Conservation (phyloP, 495 filamentous ascomycete genomes). For the Penicillium simplicissimum region DNA sequence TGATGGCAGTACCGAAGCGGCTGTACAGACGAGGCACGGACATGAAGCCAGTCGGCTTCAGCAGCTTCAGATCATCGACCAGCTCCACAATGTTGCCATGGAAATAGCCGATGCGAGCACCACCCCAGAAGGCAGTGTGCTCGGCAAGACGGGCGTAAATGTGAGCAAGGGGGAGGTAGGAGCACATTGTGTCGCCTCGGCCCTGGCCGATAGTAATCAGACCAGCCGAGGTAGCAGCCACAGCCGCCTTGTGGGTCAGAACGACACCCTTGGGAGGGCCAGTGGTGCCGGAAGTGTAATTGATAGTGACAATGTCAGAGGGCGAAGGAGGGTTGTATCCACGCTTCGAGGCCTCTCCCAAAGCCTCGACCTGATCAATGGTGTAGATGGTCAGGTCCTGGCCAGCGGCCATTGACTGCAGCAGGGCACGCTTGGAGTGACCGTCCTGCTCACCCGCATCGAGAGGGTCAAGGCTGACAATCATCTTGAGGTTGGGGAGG, state of each 20-base stretch:
- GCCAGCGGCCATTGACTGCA: conserved; percentile 71
- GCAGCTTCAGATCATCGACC: conserved; percentile 86
- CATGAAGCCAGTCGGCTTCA: conserved; percentile 79
- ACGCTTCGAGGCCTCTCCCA: conserved; percentile 68
- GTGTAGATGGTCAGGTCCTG: conserved; percentile 75
- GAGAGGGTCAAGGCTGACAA: conserved; percentile 86
- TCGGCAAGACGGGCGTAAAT: conserved; percentile 88
- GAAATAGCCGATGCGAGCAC: conserved; percentile 86
- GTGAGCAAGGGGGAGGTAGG: conserved; percentile 92
- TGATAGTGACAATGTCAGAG: conserved; percentile 86
- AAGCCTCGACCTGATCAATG: conserved; percentile 72
- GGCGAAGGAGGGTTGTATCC: conserved; percentile 67
- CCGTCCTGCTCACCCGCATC: conserved; percentile 77
- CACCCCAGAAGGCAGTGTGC: conserved; percentile 70
- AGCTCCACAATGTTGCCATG: conserved; percentile 87
- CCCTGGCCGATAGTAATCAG: conserved; percentile 52
- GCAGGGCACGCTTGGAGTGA: conserved; percentile 72
- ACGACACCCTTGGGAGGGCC: conserved; percentile 93
- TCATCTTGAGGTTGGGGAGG: conserved; percentile 79
- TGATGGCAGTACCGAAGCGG: conserved; percentile 81
- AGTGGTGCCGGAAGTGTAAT: conserved; percentile 97
- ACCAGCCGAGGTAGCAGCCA: conserved; percentile 66
- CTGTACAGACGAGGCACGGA: conserved; percentile 93
- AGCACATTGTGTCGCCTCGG: conserved; percentile 63
- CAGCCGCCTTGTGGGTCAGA: conserved; percentile 77